Conservation (phyloP, 495 filamentous ascomycete genomes). For the Neurospora tetrasperma region DNA sequence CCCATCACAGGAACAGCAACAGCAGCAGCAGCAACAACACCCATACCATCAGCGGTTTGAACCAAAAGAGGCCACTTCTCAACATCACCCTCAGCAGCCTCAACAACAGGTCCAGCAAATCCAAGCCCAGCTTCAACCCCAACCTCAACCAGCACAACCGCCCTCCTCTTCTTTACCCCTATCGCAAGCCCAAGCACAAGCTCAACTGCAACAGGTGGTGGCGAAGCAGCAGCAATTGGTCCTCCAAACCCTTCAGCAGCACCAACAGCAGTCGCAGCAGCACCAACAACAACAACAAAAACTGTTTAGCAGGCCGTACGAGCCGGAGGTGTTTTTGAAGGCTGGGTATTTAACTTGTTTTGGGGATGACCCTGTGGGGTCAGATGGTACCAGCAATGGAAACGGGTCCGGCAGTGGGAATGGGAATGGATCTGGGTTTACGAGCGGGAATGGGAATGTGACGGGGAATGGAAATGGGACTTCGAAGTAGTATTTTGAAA, state of each 20-base stretch:
- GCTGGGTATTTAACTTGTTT: conserved; percentile 11
- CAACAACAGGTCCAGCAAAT: background rate
- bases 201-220: background rate
- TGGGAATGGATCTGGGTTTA: background rate
- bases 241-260: background rate
- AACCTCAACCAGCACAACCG: background rate
- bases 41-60: background rate
- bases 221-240: background rate
- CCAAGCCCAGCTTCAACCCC: background rate
- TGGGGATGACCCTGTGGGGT: background rate
- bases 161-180: background rate
- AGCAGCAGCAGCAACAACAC: background rate
- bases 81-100: background rate
- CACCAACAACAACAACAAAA: background rate
- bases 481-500: background rate
- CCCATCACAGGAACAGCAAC: background rate
- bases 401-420: background rate
- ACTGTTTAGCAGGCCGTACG: background rate
- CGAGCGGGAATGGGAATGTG: background rate
- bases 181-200: background rate
- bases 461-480: background rate
- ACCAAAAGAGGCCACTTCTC: background rate
- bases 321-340: conserved; percentile 5
- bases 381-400: background rate
- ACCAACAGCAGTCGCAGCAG: background rate